phyloP scores from a whole-genome alignment of 2,329 filamentous ascomycete species.

The Fusarium succisae region DNA sequence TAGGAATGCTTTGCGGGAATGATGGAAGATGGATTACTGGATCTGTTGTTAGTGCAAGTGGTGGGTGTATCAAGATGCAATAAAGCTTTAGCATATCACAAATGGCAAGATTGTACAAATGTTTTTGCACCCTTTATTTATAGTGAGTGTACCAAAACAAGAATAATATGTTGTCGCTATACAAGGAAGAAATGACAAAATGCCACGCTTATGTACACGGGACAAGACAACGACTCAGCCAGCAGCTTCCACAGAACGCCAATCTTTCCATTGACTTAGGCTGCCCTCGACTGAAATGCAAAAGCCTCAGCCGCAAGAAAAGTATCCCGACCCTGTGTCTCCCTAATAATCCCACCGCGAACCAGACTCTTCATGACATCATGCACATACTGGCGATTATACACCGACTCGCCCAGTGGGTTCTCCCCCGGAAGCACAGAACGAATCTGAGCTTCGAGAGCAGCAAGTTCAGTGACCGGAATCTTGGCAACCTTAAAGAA shows the following conservation, averaged over 20 bases:
- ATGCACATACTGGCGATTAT: not conserved
- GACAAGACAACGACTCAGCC: fast-evolving
- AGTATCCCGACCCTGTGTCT: not conserved
- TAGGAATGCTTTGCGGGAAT: slow-evolving; percentile 46
- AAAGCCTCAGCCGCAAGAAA: not conserved
- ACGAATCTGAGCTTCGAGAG: not conserved
- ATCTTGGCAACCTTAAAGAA: not conserved
- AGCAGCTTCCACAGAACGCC: not conserved
- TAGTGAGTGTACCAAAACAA: fast-evolving
- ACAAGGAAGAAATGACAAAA: not conserved
- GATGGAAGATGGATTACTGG: slow-evolving; percentile 51
- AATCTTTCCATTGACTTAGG: not conserved
- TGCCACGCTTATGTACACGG: not conserved
- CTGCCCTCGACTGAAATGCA: not conserved
- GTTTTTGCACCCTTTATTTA: not conserved
- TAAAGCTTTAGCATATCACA: not conserved
- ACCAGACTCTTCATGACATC: not conserved
- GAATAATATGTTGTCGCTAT: not conserved
- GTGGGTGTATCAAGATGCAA: slow-evolving; percentile 48
- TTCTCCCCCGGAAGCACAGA: fast-evolving
- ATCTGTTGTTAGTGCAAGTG: slow-evolving; percentile 48
- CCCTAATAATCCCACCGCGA: not conserved
- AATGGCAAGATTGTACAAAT: fast-evolving
- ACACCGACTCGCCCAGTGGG: not conserved
- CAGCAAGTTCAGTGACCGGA: not conserved